These are phyloP conservation scores for Torulaspora delbrueckii DNA, from an alignment of 805 yeast genomes.

Conservation along the genomic window DNA sequence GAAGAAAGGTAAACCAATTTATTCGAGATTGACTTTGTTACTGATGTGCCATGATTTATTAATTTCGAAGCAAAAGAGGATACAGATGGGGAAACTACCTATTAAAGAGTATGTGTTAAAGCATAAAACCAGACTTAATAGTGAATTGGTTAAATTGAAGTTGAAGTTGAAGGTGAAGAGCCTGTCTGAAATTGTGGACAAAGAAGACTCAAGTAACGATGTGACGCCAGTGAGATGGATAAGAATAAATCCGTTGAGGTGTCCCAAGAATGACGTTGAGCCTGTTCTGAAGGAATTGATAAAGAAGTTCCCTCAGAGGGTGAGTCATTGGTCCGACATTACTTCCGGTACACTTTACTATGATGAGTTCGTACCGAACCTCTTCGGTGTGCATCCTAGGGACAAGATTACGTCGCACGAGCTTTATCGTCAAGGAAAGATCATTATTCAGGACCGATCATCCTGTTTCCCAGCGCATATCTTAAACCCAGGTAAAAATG, in stretches of 20 bases:
- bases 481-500: slow-evolving; percentile 56
- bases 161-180: slow-evolving; percentile 61
- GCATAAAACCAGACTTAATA: slow-evolving; percentile 74
- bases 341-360: slow-evolving; percentile 57
- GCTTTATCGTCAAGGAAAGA: slow-evolving; percentile 66
- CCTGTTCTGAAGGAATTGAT: slow-evolving; percentile 26
- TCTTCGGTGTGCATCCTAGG: slow-evolving; percentile 78
- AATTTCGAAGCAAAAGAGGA: slow-evolving; percentile 68
- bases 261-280: slow-evolving; percentile 29
- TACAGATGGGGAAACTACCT: slow-evolving; percentile 85
- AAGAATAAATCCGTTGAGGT: slow-evolving; percentile 61
- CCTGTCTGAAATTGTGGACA: slow-evolving; percentile 49
- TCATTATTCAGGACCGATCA: slow-evolving; percentile 93
- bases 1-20: slow-evolving; percentile 47
- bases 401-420: slow-evolving; percentile 64
- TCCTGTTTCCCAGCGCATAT: slow-evolving; percentile 95
- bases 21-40: slow-evolving; percentile 35
- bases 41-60: slow-evolving; percentile 78
- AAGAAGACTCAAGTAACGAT: slow-evolving; percentile 42
- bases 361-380: slow-evolving; percentile 68
- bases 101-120: slow-evolving; percentile 74
- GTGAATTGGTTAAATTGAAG: slow-evolving; percentile 76
- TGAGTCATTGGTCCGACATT: slow-evolving; percentile 40
- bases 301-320: slow-evolving; percentile 43
- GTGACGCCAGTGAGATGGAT: slow-evolving; percentile 79